Percentiles rank a stretch among this genome's conserved stretches.
Conservation (phyloP, 305 asterid species). For the Rubia peregrina region DNA sequence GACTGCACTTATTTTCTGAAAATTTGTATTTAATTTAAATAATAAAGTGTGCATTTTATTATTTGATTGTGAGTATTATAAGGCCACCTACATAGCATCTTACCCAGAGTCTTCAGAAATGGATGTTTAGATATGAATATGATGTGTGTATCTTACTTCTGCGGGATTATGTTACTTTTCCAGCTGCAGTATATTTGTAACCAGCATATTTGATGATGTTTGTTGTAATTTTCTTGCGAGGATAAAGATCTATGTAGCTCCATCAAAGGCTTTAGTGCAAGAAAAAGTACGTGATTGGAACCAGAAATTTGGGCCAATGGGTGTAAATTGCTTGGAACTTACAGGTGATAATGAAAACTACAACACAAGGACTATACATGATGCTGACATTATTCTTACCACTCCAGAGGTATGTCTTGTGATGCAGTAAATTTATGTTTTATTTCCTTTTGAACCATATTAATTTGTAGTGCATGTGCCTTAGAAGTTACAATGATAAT, state of each 20-base stretch:
- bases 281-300: constrained; percentile 91
- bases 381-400: constrained; percentile 90
- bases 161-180: neutral
- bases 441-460: neutral
- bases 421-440: constrained; percentile 2
- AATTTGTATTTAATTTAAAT: no score
- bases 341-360: constrained; percentile 89
- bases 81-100: no score
- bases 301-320: constrained; percentile 73
- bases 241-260: constrained; percentile 74
- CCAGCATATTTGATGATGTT: constrained; percentile 1
- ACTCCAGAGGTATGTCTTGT: constrained; percentile 75
- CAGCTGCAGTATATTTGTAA: neutral
- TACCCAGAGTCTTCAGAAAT: neutral
- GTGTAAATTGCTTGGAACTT: constrained; percentile 79
- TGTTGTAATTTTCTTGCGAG: constrained; percentile 18
- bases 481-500: constrained; percentile 20
- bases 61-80: no score
- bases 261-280: constrained; percentile 95
- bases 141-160: neutral
- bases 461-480: constrained; percentile 7
- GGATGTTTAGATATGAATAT: neutral
- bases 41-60: no score
- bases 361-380: constrained; percentile 59
- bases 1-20: neutral